Conservation (phyloP, 1,284 basidiomycete species). For the Inonotus obliquus region DNA sequence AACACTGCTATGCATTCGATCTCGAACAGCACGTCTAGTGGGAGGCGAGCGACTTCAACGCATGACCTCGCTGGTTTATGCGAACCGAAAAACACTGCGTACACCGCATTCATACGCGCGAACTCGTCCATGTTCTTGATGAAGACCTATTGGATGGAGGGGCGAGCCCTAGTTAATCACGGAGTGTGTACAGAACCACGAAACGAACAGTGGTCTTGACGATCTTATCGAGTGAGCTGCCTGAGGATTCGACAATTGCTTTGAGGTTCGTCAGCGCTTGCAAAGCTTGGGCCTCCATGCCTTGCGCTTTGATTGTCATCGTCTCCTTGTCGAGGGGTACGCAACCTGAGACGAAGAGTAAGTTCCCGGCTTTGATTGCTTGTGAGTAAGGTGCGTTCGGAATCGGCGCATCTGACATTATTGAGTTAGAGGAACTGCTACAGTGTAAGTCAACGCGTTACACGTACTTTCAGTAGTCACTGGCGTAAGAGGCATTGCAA, state of each 20-base stretch:
- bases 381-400: conserved; percentile 92
- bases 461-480: conserved; percentile 5
- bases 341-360: conserved; percentile 88
- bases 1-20: conserved; percentile 76
- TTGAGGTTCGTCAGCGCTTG: conserved; percentile 88
- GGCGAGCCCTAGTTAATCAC: too few relatives aligned
- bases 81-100: conserved; percentile 75
- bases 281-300: conserved; percentile 79
- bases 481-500: not conserved
- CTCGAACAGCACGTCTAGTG: conserved; percentile 83
- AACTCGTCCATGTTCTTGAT: conserved; percentile 93
- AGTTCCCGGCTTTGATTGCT: conserved; percentile 80
- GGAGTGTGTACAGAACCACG: not conserved
- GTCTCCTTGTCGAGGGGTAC: conserved; percentile 80
- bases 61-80: conserved; percentile 92
- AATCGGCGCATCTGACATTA: conserved; percentile 64
- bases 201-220: conserved; percentile 77
- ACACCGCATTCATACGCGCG: conserved; percentile 74
- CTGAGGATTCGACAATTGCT: conserved; percentile 78
- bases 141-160: conserved; percentile 62
- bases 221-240: conserved; percentile 76
- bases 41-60: conserved; percentile 80
- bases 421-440: not conserved
- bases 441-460: not conserved
- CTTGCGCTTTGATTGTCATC: conserved; percentile 72